These are phyloP conservation scores for Thuja plicata DNA, from an alignment of 83 land plant genomes.

Conservation along the genomic window DNA sequence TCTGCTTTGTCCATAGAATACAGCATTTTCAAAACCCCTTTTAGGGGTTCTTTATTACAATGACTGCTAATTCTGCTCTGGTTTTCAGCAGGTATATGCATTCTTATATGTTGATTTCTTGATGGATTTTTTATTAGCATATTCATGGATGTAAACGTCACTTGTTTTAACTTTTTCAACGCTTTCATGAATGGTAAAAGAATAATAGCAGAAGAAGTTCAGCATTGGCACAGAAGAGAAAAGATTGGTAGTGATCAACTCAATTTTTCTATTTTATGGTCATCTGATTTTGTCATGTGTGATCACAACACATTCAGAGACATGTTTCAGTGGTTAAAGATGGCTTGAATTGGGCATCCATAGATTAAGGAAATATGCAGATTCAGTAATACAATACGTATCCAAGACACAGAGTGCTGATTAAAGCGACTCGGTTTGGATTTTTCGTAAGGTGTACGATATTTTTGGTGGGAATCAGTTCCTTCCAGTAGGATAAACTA, in stretches of 20 bases:
- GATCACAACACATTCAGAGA: no score
- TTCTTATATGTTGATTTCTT: background rate
- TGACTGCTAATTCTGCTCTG: background rate
- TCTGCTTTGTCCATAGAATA: background rate
- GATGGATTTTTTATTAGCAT: background rate
- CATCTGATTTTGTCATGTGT: background rate
- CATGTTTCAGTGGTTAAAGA: no score
- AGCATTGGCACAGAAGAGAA: background rate
- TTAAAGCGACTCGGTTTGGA: no score
- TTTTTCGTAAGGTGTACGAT: no score
- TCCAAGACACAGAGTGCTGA: no score
- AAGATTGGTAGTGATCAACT: background rate
- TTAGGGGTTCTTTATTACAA: background rate
- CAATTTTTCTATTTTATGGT: no score
- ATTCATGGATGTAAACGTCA: background rate
- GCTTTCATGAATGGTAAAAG: conserved; percentile 4
- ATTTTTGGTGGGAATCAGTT: no score
- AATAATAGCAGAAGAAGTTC: background rate
- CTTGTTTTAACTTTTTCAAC: background rate
- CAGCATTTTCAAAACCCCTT: conserved; percentile 1
- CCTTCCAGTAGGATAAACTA: no score
- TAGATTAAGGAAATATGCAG: no score
- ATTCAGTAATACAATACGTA: no score
- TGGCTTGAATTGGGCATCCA: no score
- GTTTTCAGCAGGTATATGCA: background rate